Evolutionary conservation across 2,329 filamentous ascomycete genomes (phyloP), one percentile per base, ranked within the genome.

Genomic region (Paraconiothyrium brasiliense): DNA sequence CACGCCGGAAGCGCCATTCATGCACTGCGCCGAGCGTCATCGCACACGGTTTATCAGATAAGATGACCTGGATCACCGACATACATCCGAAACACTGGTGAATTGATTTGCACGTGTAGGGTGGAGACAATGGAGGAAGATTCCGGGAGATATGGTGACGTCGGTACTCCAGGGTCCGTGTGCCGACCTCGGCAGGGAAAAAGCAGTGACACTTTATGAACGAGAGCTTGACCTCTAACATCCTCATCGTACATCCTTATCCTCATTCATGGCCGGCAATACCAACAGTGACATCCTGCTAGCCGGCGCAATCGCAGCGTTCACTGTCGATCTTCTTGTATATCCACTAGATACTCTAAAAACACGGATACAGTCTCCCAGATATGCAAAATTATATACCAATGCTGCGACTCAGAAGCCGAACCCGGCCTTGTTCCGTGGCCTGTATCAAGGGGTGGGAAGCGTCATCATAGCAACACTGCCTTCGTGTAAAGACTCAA

Each of bases 311-410:
- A 85, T 91, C 57, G 93, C 93, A 65, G 94, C 93, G 30, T 93
- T 97, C 75, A 90, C 90, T 1, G 91, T 97, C 59, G 93, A 97
- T 77, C 83, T 96, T 52, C 83, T 97, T 16, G 87, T 97, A 39
- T 97, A 95, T 72, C 94, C 93, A 0, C 84, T 97, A 16, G 94
- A 97, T 76, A 97, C 93, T 0, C 83, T 97, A 71, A 97, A 97
- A 76, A 97, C 93, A 8, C 87, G 93, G 10, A 85, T 92, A 51
- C 93, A 97, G 76, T 93, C 90, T 57, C 89, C 89, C 13, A 87
- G 93, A 70, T 95, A 93, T 79, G 81, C 87, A 41, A 85, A 85
- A 54, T 84, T 89, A 0, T 94, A 89, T 74, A 86, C 84, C 70
- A 80, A 89, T 79, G 83, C 84, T 16, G 79, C 80, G 1, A 85